Evolutionary conservation across 257 asterid species (phyloP).

Genomic region (Pogostemon cablin): DNA sequence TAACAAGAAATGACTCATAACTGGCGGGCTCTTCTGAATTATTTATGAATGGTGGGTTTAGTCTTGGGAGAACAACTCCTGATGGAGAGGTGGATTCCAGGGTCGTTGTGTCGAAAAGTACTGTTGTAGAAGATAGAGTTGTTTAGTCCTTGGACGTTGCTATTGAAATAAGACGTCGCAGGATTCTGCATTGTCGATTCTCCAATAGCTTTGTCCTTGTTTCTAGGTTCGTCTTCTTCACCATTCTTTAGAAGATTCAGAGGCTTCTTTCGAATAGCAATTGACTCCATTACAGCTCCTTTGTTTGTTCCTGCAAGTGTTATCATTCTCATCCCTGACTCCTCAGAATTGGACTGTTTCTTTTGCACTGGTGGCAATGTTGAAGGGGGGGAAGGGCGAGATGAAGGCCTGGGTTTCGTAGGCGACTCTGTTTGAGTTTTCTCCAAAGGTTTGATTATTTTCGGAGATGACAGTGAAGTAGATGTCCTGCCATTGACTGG

Average conservation of each 20-base stretch:
- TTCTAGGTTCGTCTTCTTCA: slow-evolving; percentile 37
- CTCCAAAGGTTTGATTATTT: slow-evolving; percentile 35
- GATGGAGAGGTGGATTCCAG: slow-evolving; percentile 69
- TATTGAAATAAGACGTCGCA: slow-evolving; percentile 49
- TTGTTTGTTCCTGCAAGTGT: slow-evolving; percentile 77
- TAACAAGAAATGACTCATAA: neutral
- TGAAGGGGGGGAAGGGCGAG: slow-evolving; percentile 61
- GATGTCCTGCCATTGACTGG: slow-evolving; percentile 21
- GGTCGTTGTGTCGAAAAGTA: slow-evolving; percentile 49
- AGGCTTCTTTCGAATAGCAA: neutral
- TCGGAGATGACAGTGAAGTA: slow-evolving; percentile 48
- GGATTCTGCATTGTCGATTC: slow-evolving; percentile 14
- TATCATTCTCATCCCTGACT: slow-evolving; percentile 49
- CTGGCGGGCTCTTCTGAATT: neutral
- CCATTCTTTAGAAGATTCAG: slow-evolving; percentile 26
- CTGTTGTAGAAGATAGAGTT: slow-evolving; percentile 61
- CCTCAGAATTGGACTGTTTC: slow-evolving; percentile 41
- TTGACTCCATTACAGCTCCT: slow-evolving; percentile 78
- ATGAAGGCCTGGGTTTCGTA: slow-evolving; percentile 23
- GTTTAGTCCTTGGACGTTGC: slow-evolving; percentile 85
- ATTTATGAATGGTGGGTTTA: slow-evolving; percentile 22
- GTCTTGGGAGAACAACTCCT: slow-evolving; percentile 34
- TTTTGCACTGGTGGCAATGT: slow-evolving; percentile 44
- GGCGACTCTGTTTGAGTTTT: slow-evolving; percentile 47
- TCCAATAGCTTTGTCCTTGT: slow-evolving; percentile 33